Base-by-base conservation (phyloP, 345 rosid species). In the Cardamine chenopodiifolia region DNA sequence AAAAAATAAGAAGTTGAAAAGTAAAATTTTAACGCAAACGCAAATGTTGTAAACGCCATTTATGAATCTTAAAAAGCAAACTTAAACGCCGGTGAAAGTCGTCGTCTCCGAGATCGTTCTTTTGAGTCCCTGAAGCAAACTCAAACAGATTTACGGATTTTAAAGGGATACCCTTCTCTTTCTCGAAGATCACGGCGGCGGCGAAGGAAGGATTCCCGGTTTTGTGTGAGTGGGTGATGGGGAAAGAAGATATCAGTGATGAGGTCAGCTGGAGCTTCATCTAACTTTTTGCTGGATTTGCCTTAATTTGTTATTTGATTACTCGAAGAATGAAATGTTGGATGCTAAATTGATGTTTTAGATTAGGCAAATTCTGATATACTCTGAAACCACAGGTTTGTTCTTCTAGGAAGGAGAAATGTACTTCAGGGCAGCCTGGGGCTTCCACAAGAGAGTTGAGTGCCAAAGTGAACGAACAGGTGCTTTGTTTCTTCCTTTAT, bases 381-480 rank as follows among this genome's bases (percentile, higher is more conserved):
- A 40, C 18, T 32, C n/a, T 59, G 63, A 12, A 74, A 29, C 18
- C 14, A 39, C 48, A 74, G 79, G 75, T 57, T 47, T 23, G 71
- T 66, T 5, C 32, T 61, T 74, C 47, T 10, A 60, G 5, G 66
- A 45, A 59, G 11, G 34, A 29, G 42, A 39, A 34, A 15, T 22
- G 31, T 63, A 8, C 25, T 52, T 26, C 26, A 22, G 62, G 31
- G 66, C 47, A 68, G 50, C 68, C 77, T 69, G 71, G n/a, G 72
- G 70, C 70, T 69, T 81, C 88, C 1, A 61, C 79, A 44, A 78
- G 73, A 75, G 74, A 66, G n/a, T 59, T 83, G 79, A 76, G 32
- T 22, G 49, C 47, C 11, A 58, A 68, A 74, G 62, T 77, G 62
- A 83, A 69, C 4, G 74, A 78, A 63, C 83, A 78, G 88, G 88